Evolutionary conservation across 164 flowering plant species (phyloP).

Genomic region (Kalanchoe fedtschenkoi): DNA sequence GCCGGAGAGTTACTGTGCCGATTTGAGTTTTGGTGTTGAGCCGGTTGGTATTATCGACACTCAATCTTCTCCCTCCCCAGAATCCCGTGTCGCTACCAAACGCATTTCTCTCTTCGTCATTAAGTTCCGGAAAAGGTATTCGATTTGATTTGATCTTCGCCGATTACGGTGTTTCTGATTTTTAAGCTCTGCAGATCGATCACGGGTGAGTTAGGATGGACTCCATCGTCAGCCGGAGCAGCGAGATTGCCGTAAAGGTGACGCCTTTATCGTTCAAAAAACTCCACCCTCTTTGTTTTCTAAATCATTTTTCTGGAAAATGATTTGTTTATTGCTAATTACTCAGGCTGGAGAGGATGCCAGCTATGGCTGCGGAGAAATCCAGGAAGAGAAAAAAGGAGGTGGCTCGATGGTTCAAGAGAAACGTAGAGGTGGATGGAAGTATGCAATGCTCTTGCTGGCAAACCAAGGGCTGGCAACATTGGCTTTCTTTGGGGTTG

Average conservation of each 20-base stretch:
- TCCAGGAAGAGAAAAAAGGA: constrained; percentile 6
- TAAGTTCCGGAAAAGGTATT: constrained; percentile 11
- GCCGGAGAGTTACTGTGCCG: too few species aligned
- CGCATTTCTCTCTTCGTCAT: neutral
- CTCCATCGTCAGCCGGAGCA: neutral
- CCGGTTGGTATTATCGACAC: too few species aligned
- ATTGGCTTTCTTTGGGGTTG: constrained; percentile 82
- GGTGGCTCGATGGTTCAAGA: constrained; percentile 5
- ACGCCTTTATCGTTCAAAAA: neutral
- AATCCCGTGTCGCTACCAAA: neutral
- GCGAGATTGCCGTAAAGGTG: constrained; percentile 2
- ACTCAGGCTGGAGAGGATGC: neutral
- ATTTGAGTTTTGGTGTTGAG: too few species aligned
- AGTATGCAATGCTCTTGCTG: constrained; percentile 34
- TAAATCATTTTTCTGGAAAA: neutral
- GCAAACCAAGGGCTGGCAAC: constrained; percentile 80
- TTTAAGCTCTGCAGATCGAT: neutral
- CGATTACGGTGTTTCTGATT: neutral
- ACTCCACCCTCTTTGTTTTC: neutral
- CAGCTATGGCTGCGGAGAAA: constrained; percentile 8
- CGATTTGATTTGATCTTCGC: neutral
- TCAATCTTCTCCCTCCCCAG: constrained; percentile 18
- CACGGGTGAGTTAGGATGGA: neutral
- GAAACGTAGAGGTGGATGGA: constrained; percentile 48
- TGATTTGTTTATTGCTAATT: neutral